These are phyloP conservation scores for Phalaenopsis hybrid DNA, from an alignment of 116 monocot genomes.

Conservation along the genomic window DNA sequence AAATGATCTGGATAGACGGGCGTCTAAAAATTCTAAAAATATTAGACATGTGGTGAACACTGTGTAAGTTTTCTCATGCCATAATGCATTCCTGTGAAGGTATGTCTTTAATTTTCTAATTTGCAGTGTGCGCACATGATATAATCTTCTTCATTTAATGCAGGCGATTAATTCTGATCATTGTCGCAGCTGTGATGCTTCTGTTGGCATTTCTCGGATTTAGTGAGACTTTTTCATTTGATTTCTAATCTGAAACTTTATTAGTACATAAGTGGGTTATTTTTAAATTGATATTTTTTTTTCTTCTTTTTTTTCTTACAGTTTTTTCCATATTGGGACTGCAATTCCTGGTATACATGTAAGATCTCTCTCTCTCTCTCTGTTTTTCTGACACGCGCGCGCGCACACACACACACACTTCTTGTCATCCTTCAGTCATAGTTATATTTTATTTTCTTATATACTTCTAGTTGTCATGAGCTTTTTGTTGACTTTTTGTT, in stretches of 20 bases:
- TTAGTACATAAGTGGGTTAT: neutral
- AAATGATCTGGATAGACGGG: slow-evolving; percentile 25
- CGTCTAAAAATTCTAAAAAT: slow-evolving; percentile 42
- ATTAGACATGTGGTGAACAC: slow-evolving; percentile 36
- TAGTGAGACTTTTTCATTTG: slow-evolving; percentile 32
- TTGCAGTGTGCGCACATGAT: neutral
- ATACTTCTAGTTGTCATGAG: neutral
- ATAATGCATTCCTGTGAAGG: neutral
- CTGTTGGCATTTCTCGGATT: slow-evolving; percentile 68
- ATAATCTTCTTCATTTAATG: slow-evolving; percentile 1
- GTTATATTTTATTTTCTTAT: neutral
- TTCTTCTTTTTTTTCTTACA: slow-evolving; percentile 29
- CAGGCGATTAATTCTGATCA: slow-evolving; percentile 55
- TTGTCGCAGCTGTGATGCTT: slow-evolving; percentile 68
- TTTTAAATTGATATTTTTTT: neutral
- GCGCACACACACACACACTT: too few species aligned
- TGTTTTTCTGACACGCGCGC: too few species aligned
- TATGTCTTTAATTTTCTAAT: neutral
- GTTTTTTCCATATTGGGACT: slow-evolving; percentile 62
- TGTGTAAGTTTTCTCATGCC: slow-evolving; percentile 27
- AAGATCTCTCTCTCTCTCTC: slow-evolving; percentile 9
- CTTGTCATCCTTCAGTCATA: neutral
- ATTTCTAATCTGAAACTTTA: neutral
- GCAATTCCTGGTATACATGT: slow-evolving; percentile 57
- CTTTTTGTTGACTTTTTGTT: neutral